Evolutionary conservation across 2,329 filamentous ascomycete species (phyloP).

Genomic region (Fusarium sp.): DNA sequence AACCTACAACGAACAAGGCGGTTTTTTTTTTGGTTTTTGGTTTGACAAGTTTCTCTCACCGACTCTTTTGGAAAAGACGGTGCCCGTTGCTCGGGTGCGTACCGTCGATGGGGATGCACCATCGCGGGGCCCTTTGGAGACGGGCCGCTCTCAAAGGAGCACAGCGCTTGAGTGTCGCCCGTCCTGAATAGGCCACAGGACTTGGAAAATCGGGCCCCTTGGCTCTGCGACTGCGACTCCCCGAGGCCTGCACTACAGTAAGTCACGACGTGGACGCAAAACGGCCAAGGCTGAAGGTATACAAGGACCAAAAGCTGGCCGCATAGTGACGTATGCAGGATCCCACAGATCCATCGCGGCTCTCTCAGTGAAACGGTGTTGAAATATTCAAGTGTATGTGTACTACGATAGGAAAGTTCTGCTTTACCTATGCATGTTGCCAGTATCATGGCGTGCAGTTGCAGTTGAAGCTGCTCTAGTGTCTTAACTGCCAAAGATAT

Average conservation of each 20-base stretch:
- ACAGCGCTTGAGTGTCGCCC: constrained; percentile 13
- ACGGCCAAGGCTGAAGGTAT: constrained; percentile 34
- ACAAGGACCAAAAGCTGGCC: constrained; percentile 27
- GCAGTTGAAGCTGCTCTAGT: constrained; percentile 7
- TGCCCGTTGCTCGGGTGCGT: constrained; percentile 39
- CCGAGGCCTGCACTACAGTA: constrained; percentile 4
- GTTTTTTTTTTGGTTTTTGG: neutral
- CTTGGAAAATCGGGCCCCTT: constrained; percentile 18
- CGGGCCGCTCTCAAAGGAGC: constrained; percentile 26
- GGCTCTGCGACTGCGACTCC: constrained; percentile 31
- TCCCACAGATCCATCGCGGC: constrained; percentile 25
- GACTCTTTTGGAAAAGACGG: constrained; percentile 40
- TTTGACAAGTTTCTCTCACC: constrained; percentile 33
- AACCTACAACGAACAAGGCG: constrained; percentile 35
- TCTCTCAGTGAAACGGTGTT: constrained; percentile 13
- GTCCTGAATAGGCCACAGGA: constrained; percentile 9
- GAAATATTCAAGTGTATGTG: neutral
- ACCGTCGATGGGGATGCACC: constrained; percentile 27
- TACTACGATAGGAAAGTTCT: constrained; percentile 7
- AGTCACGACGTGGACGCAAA: constrained; percentile 41
- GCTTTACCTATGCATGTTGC: constrained; percentile 9
- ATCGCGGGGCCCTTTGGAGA: constrained; percentile 36
- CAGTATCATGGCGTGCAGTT: constrained; percentile 29
- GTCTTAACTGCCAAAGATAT: constrained; percentile 35
- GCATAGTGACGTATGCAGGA: constrained; percentile 42